Evolutionary conservation across 2,329 filamentous ascomycete genomes (phyloP).

Genomic region (Corinectria fuckeliana): DNA sequence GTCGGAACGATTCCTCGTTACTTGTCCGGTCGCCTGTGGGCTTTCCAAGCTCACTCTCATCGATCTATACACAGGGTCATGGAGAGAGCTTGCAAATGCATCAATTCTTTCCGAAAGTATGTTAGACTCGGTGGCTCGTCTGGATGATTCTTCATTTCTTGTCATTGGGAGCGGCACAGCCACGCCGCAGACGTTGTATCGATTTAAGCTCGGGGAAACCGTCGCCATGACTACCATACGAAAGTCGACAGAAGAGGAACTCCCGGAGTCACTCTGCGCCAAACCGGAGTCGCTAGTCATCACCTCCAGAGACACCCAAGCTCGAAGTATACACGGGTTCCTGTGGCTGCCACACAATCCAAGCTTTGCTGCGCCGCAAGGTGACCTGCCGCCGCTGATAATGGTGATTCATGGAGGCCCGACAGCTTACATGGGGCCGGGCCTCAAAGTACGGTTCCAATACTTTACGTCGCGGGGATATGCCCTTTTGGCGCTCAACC

Average conservation of each 20-base stretch:
- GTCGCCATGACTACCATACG: slow-evolving; percentile 40
- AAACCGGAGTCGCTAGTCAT: slow-evolving; percentile 45
- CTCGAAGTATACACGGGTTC: slow-evolving; percentile 51
- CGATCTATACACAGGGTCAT: slow-evolving; percentile 43
- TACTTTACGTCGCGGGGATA: slow-evolving; percentile 63
- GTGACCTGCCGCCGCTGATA: slow-evolving; percentile 55
- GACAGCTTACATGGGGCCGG: slow-evolving; percentile 51
- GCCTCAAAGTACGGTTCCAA: slow-evolving; percentile 53
- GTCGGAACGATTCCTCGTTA: slow-evolving; percentile 44
- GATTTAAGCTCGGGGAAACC: slow-evolving; percentile 39
- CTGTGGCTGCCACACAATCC: slow-evolving; percentile 58
- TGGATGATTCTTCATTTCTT: slow-evolving; percentile 46
- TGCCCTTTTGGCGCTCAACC: slow-evolving; percentile 58
- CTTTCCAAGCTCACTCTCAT: slow-evolving; percentile 46
- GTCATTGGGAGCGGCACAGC: slow-evolving; percentile 46
- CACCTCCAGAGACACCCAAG: slow-evolving; percentile 34
- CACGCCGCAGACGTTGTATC: slow-evolving; percentile 44
- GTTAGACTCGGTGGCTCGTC: slow-evolving; percentile 43
- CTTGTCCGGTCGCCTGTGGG: slow-evolving; percentile 43
- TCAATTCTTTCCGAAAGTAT: slow-evolving; percentile 42
- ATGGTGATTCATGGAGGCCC: slow-evolving; percentile 59
- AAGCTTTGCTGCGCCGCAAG: slow-evolving; percentile 45
- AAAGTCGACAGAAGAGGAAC: slow-evolving; percentile 41
- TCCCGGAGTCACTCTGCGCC: slow-evolving; percentile 45
- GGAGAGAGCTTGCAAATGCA: slow-evolving; percentile 41